Evolutionary conservation across 345 rosid species (phyloP).

Genomic region (Citrus hindsii): DNA sequence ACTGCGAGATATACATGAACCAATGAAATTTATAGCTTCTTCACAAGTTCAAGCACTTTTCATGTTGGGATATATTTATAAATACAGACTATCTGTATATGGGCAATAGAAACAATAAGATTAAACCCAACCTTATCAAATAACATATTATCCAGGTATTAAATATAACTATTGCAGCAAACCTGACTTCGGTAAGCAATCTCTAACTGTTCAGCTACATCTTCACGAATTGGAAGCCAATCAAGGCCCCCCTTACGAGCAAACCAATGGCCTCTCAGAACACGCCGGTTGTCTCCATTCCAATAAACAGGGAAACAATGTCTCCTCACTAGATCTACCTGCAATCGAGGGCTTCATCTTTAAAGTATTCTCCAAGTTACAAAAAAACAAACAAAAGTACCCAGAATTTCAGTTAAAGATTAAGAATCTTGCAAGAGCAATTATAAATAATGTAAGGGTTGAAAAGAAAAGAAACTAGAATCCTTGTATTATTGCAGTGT

Average conservation of each 20-base stretch:
- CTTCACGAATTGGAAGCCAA: constrained; percentile 96
- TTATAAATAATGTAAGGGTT: background rate
- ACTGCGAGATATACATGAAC: background rate
- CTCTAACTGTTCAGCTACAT: constrained; percentile 89
- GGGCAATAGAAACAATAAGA: background rate
- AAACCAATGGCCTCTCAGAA: constrained; percentile 97
- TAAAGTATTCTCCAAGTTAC: background rate
- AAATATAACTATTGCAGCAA: constrained; percentile 2
- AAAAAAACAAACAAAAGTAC: background rate
- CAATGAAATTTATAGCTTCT: background rate
- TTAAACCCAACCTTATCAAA: background rate
- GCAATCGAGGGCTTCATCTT: constrained; percentile 28
- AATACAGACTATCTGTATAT: background rate
- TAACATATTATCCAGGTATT: background rate
- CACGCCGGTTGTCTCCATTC: constrained; percentile 97
- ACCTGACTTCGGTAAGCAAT: constrained; percentile 80
- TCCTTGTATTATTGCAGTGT: too few relatives aligned
- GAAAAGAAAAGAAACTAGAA: too few relatives aligned
- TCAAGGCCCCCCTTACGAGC: constrained; percentile 90
- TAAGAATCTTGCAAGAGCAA: background rate
- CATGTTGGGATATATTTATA: too few relatives aligned
- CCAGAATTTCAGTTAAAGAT: background rate
- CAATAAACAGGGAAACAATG: constrained; percentile 94
- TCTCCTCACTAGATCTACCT: constrained; percentile 83
- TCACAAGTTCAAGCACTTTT: background rate